Conservation (phyloP, 768 basidiomycete species). For the Amanita phalloides region DNA sequence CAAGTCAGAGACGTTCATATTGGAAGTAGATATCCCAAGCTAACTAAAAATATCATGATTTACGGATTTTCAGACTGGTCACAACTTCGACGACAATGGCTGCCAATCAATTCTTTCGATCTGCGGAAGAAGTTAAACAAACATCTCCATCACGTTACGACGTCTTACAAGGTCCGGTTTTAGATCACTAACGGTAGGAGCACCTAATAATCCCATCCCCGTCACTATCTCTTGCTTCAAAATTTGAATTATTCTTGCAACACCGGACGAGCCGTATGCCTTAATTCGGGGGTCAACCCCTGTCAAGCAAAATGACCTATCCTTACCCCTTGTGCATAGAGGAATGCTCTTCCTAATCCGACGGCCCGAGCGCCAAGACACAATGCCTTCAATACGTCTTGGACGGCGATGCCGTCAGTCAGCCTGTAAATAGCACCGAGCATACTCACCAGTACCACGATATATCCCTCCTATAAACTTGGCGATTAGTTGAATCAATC, state of each 20-base stretch:
- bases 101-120: conserved; percentile 64
- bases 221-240: conserved; percentile 69
- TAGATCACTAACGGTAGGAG: conserved; percentile 49
- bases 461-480: conserved; percentile 38
- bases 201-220: conserved; percentile 71
- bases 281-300: conserved; percentile 14
- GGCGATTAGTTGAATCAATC: neutral
- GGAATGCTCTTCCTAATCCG: conserved; percentile 76
- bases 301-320: neutral
- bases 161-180: conserved; percentile 60
- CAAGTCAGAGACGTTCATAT: neutral
- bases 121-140: conserved; percentile 18
- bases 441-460: conserved; percentile 59
- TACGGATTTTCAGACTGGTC: neutral
- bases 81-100: conserved; percentile 28
- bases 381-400: conserved; percentile 81
- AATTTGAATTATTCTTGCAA: conserved; percentile 53
- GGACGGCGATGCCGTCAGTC: too few species aligned
- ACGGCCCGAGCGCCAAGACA: conserved; percentile 84
- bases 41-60: neutral
- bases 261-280: conserved; percentile 71
- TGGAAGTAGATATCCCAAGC: too few species aligned
- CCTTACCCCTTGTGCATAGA: conserved; percentile 76
- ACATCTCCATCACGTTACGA: neutral
- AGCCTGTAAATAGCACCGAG: neutral